phyloP scores from a whole-genome alignment of 306 rosid genomes.

The Clitoria ternatea region DNA sequence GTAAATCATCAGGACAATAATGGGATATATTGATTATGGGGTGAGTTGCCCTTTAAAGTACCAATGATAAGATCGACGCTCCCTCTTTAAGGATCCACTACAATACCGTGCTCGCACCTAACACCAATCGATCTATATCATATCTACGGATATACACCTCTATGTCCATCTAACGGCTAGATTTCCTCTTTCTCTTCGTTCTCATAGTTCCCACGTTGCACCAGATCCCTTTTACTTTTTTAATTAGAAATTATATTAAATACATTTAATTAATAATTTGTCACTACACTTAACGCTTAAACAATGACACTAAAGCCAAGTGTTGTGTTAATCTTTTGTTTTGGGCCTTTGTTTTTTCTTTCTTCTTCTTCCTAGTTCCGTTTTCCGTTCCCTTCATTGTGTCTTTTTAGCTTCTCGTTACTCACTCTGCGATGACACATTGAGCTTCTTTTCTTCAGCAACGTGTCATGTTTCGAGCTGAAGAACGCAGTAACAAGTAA shows the following conservation, averaged over 20 bases:
- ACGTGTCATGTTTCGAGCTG: constrained; percentile 20
- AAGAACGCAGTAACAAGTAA: constrained; percentile 12
- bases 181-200: neutral
- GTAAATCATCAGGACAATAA: constrained; percentile 17
- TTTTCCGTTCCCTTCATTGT: neutral
- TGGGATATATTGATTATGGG: neutral
- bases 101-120: neutral
- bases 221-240: neutral
- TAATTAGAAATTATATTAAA: neutral
- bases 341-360: neutral
- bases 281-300: constrained; percentile 17
- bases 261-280: neutral
- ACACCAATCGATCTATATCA: neutral
- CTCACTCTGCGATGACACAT: constrained; percentile 14
- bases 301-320: neutral
- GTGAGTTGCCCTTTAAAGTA: constrained; percentile 34
- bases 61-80: neutral
- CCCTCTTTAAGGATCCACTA: neutral
- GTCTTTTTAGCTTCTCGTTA: constrained; percentile 44
- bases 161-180: neutral
- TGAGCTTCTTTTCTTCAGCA: constrained; percentile 14
- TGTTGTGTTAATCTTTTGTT: neutral
- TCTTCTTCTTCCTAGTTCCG: neutral
- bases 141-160: neutral
- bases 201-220: neutral